These are phyloP conservation scores for Sungouiozyma intestinalis DNA, from an alignment of 805 yeast genomes.

Conservation along the genomic window DNA sequence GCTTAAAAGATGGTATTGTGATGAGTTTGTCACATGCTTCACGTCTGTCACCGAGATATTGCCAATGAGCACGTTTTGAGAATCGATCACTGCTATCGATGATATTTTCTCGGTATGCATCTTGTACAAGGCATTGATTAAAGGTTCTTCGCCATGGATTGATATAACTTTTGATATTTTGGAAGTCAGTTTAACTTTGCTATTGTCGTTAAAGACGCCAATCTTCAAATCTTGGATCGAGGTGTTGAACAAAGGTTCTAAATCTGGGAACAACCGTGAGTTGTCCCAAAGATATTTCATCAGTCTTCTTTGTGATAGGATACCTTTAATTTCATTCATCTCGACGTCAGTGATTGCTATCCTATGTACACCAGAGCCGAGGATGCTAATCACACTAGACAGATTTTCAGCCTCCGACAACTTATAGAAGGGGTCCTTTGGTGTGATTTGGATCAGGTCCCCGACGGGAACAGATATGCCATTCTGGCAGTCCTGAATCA, in stretches of 20 bases:
- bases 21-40: conserved; percentile 68
- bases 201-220: conserved; percentile 42
- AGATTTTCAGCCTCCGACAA: conserved; percentile 60
- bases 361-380: conserved; percentile 90
- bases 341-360: conserved; percentile 62
- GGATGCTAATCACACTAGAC: conserved; percentile 63
- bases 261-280: conserved; percentile 70
- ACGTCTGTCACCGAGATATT: conserved; percentile 93
- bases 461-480: conserved; percentile 86
- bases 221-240: conserved; percentile 62
- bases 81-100: conserved; percentile 85
- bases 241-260: conserved; percentile 62
- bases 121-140: conserved; percentile 73
- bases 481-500: conserved; percentile 48
- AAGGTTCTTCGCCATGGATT: conserved; percentile 72
- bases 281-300: conserved; percentile 84
- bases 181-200: conserved; percentile 23
- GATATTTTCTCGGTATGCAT: conserved; percentile 80
- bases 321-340: conserved; percentile 55
- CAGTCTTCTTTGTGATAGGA: conserved; percentile 81
- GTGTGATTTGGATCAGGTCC: conserved; percentile 71
- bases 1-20: conserved; percentile 70
- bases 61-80: conserved; percentile 63
- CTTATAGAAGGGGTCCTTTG: conserved; percentile 79
- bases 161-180: conserved; percentile 48